A percentile compares a stretch with the other conserved stretches of the same genome.
Conservation (phyloP, 495 filamentous ascomycete genomes). For the Tuber umbilicatum region DNA sequence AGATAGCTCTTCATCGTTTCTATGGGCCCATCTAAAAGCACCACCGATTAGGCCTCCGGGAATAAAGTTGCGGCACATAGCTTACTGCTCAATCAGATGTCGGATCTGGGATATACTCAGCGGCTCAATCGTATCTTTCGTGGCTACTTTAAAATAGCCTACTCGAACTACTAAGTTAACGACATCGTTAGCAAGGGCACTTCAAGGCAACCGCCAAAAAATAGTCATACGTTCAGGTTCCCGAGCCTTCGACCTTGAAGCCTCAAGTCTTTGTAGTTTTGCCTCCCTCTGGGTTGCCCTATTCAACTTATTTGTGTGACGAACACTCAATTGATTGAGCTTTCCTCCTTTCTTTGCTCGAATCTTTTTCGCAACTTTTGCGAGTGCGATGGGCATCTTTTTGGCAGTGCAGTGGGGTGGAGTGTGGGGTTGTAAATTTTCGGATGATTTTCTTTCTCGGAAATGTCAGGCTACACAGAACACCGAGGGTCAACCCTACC, state of each 20-base stretch:
- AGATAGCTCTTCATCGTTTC: slow-evolving; percentile 68
- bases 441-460: background rate
- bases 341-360: slow-evolving; percentile 34
- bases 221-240: slow-evolving; percentile 29
- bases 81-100: slow-evolving; percentile 30
- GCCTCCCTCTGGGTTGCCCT: slow-evolving; percentile 38
- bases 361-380: slow-evolving; percentile 39
- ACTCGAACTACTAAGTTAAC: slow-evolving; percentile 31
- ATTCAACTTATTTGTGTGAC: slow-evolving; percentile 38
- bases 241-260: slow-evolving; percentile 20
- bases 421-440: background rate
- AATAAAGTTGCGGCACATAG: background rate
- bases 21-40: slow-evolving; percentile 60
- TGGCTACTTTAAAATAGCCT: slow-evolving; percentile 38
- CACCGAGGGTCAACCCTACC: background rate
- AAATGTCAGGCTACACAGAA: background rate
- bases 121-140: slow-evolving; percentile 28
- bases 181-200: background rate
- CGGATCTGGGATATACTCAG: slow-evolving; percentile 19
- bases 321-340: slow-evolving; percentile 33
- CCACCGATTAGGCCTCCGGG: too few relatives aligned
- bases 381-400: slow-evolving; percentile 26
- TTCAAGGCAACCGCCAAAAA: background rate
- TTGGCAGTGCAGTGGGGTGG: background rate
- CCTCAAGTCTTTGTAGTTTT: slow-evolving; percentile 24